These are phyloP conservation scores for Hyphochytrium catenoides DNA, from an alignment of 352 stramenopile genomes.

Conservation along the genomic window DNA sequence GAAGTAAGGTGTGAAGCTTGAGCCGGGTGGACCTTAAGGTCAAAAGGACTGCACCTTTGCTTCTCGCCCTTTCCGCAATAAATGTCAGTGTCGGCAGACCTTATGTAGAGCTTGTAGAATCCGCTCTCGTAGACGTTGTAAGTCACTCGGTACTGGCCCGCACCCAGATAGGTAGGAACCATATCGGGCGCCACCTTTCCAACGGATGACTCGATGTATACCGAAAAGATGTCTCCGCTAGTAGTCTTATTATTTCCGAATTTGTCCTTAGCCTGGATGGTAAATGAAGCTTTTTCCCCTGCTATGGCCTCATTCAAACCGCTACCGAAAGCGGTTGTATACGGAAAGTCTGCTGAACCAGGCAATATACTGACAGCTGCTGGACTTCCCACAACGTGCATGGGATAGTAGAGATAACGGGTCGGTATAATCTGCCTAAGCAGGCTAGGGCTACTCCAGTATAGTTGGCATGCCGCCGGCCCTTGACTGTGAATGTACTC, in stretches of 20 bases:
- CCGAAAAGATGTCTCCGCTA: constrained; percentile 40
- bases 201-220: constrained; percentile 21
- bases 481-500: no score
- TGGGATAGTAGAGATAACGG: constrained; percentile 46
- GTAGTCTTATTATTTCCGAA: constrained; percentile 70
- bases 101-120: constrained; percentile 64
- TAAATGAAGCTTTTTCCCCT: constrained; percentile 61
- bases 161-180: constrained; percentile 54
- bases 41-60: constrained; percentile 83
- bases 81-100: constrained; percentile 75
- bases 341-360: constrained; percentile 79
- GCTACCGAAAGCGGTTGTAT: constrained; percentile 64
- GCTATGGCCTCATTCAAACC: constrained; percentile 43
- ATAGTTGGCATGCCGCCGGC: no score
- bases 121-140: constrained; percentile 63
- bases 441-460: constrained; percentile 78
- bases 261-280: constrained; percentile 80
- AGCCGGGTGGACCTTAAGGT: constrained; percentile 54
- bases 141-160: constrained; percentile 66
- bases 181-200: constrained; percentile 27
- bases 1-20: no score
- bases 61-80: constrained; percentile 72
- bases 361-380: constrained; percentile 65
- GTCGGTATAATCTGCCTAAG: constrained; percentile 50
- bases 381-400: constrained; percentile 78